Evolutionary conservation across 768 basidiomycete species (phyloP).

Genomic region (Mycena metata): DNA sequence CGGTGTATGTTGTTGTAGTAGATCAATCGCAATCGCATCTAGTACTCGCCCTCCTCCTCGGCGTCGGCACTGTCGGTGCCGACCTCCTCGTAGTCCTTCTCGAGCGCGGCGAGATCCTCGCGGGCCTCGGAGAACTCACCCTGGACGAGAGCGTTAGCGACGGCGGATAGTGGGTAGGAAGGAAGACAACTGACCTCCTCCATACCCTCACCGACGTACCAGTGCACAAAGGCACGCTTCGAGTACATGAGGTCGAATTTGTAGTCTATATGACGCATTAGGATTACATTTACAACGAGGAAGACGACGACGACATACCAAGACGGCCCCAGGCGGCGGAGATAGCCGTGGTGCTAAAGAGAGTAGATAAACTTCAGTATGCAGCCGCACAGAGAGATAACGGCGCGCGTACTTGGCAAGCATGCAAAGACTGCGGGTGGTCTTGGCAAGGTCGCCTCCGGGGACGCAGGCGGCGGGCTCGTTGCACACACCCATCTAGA

Average conservation of each 20-base stretch:
- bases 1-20: constrained; percentile 16
- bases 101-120: constrained; percentile 97
- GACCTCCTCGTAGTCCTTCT: constrained; percentile 95
- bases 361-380: constrained; percentile 7
- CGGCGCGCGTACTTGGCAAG: constrained; percentile 79
- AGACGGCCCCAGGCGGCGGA: constrained; percentile 94
- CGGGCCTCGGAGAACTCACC: constrained; percentile 99
- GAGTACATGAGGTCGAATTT: constrained; percentile 99
- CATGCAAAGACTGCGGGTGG: constrained; percentile 96
- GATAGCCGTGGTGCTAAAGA: constrained; percentile 86
- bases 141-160: constrained; percentile 44
- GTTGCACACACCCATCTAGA: constrained; percentile 93
- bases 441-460: constrained; percentile 95
- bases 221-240: constrained; percentile 91
- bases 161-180: not conserved
- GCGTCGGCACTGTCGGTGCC: constrained; percentile 65
- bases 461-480: constrained; percentile 94
- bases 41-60: constrained; percentile 69
- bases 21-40: constrained; percentile 42
- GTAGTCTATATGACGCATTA: constrained; percentile 70
- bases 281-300: not conserved
- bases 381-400: not conserved
- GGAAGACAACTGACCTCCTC: constrained; percentile 75
- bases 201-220: constrained; percentile 99
- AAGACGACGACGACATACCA: constrained; percentile 54